Percentiles rank a stretch among this genome's conserved stretches.
Conservation (phyloP, 2,329 filamentous ascomycete genomes). For the Tolypocladium album region DNA sequence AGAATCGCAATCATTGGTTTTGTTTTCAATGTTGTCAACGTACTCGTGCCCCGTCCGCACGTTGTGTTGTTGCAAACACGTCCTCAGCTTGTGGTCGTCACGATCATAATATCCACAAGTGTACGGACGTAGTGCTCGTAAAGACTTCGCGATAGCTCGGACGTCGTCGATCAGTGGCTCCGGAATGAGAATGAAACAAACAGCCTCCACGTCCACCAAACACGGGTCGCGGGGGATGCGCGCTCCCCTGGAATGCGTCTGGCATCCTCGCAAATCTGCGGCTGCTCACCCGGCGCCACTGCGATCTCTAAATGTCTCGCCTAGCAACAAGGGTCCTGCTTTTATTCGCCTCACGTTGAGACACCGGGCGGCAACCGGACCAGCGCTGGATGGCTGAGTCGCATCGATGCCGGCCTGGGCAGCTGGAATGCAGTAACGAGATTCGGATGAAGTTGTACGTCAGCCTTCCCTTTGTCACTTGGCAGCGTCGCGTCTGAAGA, state of each 20-base stretch:
- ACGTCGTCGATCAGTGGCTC: background rate
- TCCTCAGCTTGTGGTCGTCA: background rate
- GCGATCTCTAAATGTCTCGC: background rate
- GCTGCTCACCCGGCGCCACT: background rate
- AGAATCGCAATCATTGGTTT: background rate
- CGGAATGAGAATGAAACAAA: background rate
- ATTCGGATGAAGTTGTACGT: background rate
- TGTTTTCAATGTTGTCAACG: background rate
- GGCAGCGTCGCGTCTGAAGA: background rate
- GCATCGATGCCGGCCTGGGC: background rate
- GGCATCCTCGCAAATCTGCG: background rate
- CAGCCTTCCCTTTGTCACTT: background rate
- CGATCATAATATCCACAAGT: too few species aligned
- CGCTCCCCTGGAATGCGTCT: background rate
- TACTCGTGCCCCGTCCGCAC: background rate
- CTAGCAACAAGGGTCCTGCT: background rate
- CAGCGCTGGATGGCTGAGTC: background rate
- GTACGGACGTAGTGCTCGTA: too few species aligned
- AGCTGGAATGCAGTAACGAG: background rate
- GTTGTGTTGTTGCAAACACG: background rate
- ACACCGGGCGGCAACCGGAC: background rate
- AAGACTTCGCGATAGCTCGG: background rate
- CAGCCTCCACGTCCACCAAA: background rate
- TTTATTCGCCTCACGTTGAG: background rate
- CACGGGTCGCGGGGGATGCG: background rate